Base-by-base conservation (phyloP, 169 alveolate genomes). In the Babesia caballi region DNA sequence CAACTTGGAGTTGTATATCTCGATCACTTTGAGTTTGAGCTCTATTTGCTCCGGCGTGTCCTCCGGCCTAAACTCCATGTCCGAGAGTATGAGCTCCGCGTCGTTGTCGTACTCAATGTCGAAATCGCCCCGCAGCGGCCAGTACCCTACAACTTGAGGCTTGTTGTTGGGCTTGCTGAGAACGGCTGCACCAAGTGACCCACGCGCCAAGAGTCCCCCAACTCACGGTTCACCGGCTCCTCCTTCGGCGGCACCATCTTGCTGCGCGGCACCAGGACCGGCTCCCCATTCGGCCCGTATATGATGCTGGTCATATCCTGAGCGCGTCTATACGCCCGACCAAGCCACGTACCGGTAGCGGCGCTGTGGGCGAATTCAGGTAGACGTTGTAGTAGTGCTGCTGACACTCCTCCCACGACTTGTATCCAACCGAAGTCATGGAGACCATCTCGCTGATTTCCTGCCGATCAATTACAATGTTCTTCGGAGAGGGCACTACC, bases 101-200 rank as follows among this genome's bases (percentile, higher is more conserved):
- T 97, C 99, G 89, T 95, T 94, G 81, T 96, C 99, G 84, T 94
- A 97, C 70, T 97, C 99, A 15, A 94, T 91, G 73, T 97, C 99
- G 82, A 97, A 97, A 77, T 97, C 99, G 8, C 99, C 98, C 81
- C 99, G 91, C 66, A 94, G 83, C 23, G 99, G 99, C 96, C 97
- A 88, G 77, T 94, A 97, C 2, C 99, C 99, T 38, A 92, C 90
- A 36, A 89, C 86, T 66, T 90, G 93, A 23, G 93, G 93, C 66
- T 92, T 86, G 38, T 90, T 88, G 51, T 76, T 86, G 32, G 85
- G 81, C 54, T 70, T 73, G 42, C 63, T 76, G 66, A 69, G 81
- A 12, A 87, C 56, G 27, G 84, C 53, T 66, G 77, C 25, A 51
- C 17, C 47, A 50, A 69, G 35, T 66, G 17, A 38, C 54, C 68